Base-by-base conservation (phyloP, 2,329 filamentous ascomycete species). In the Celoporthe dispersa region DNA sequence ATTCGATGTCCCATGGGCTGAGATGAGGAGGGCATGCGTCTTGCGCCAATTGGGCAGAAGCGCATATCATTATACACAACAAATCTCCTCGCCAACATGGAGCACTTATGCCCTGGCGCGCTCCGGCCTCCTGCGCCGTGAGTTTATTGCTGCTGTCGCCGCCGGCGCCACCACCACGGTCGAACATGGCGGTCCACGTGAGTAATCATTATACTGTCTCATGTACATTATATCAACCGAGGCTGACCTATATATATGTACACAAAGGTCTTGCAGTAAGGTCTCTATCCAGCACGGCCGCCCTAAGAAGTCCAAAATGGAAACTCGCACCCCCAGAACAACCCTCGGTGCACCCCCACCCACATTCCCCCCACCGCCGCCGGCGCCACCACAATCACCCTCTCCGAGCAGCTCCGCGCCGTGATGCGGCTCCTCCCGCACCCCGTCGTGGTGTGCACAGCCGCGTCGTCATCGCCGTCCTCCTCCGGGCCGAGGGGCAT, bases 401-500 rank as follows among this genome's bases (percentile, higher is more conserved):
- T 85, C 44, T 77, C 84, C 37, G 84, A 85, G 70, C 81, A 86
- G 66, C 80, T 88, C 31, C 86, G 85, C 68, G 79, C 81, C 63
- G 80, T 86, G 31, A 86, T 88, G 84, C 85, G 87, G 69, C 82
- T 85, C 19, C 79, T 89, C 16, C 80, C 84, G 2, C 84, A 87
- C 74, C 84, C 86, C 0, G 85, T 87, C 51, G 85, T 88, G n/a
- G 83, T 88, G 16, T 86, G 86, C 75, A 88, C 86, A 31, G 79
- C 85, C 31, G 76, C 79, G 48, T 19, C 72, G 22, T 44, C 35
- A 4, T 39, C 60, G 25, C 31, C 41, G 22, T 28, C 55, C 53
- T 11, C 53, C 14, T 9, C 48, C 12, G n/a, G 19, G 1, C 66
- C 76, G 7, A 81, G 84, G 41, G 87, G 83, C 63, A 87, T 89